Evolutionary conservation across 331 rosid species (phyloP).

Genomic region (Pyracantha coccinea): DNA sequence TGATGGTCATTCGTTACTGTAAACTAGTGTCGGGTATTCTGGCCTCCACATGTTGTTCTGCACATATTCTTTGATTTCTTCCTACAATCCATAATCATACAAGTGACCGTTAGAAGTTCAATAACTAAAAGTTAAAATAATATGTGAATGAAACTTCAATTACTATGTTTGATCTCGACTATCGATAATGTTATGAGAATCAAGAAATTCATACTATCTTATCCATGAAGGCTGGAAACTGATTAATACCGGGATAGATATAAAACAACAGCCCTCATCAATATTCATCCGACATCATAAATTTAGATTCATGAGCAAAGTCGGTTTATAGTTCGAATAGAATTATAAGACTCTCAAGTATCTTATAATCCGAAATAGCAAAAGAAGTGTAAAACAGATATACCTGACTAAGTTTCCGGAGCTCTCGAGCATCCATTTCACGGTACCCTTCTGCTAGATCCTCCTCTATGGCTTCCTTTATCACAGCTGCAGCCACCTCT

Average conservation of each 20-base stretch:
- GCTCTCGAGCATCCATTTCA: constrained; percentile 76
- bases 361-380: not conserved
- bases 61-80: constrained; percentile 52
- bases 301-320: not conserved
- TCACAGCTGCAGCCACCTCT: constrained; percentile 86
- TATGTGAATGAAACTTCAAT: too few relatives aligned
- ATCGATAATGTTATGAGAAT: not conserved
- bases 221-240: not conserved
- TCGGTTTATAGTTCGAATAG: not conserved
- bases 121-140: too few relatives aligned
- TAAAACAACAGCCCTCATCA: not conserved
- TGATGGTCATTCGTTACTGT: constrained; percentile 41
- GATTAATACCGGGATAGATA: not conserved
- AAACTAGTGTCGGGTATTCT: constrained; percentile 76
- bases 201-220: not conserved
- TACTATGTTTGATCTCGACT: too few relatives aligned
- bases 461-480: constrained; percentile 83
- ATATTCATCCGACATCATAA: too few relatives aligned
- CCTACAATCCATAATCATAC: constrained; percentile 43
- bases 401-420: constrained; percentile 63
- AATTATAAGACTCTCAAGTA: too few relatives aligned
- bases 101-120: not conserved
- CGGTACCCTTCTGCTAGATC: constrained; percentile 89
- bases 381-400: not conserved
- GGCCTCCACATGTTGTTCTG: constrained; percentile 86